Evolutionary conservation across 345 rosid genomes (phyloP), one percentile per base, ranked within the genome.

Genomic region (Trapa bicornis): DNA sequence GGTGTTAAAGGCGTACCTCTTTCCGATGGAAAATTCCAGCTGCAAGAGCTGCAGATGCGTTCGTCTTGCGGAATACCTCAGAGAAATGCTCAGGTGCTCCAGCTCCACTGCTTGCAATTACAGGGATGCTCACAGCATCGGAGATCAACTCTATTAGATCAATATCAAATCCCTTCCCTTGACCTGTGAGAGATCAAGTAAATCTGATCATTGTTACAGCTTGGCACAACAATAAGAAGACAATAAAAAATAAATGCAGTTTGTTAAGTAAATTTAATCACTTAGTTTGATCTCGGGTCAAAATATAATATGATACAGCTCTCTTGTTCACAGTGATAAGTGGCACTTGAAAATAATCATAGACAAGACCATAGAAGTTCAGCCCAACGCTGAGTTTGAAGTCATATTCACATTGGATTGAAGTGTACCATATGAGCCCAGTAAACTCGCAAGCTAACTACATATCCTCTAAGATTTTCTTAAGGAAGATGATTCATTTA

Each of bases 1-100:
- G 53, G 14, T 47, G 9, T 22, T 42, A 17, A 2, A 22, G 16
- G 3, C 37, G 67, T 82, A 95, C 96, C 96, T 91, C 99, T 74
- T 95, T 86, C 65, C 98, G 78, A 54, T 95, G 99, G 84, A 95
- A 95, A 79, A 95, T 95, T 68, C 96, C 96, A 0, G 99, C 99
- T 69, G 99, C 99, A 64, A 95, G 96, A 12, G 94, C 96, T 0
- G 96, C 99, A 6, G 97, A 91, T 68, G 97, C 96, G 70, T 86
- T 87, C 68, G 97, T 85, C 77, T 79, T 79, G 50, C 32, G 72
- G 73, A 89, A 95, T 36, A 87, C 97, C 79, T 89, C 96, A 0
- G 92, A 78, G 84, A 94, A 94, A 77, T 91, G 97, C 50, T 85
- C 85, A 11, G 75, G 83, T 68, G 77, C 65, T 67, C 97, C 99